These are phyloP conservation scores for Claviceps lovelessii DNA, from an alignment of 2,329 filamentous ascomycete genomes.

Conservation along the genomic window DNA sequence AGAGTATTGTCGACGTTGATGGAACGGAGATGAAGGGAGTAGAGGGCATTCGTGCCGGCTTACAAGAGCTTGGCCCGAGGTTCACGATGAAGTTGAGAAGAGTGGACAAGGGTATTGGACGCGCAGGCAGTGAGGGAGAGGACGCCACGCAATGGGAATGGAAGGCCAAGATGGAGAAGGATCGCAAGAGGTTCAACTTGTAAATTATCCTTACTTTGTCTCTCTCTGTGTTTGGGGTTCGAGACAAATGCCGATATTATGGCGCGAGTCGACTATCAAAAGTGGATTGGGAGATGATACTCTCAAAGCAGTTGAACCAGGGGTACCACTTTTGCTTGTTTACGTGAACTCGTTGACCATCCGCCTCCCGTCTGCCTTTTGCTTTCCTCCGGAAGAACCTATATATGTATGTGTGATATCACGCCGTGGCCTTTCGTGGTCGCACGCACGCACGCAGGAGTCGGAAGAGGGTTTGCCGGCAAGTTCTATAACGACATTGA, in stretches of 20 bases:
- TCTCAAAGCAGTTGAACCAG: too few relatives aligned
- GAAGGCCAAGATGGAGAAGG: slow-evolving; percentile 91
- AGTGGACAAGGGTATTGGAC: slow-evolving; percentile 75
- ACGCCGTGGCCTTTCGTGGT: too few relatives aligned
- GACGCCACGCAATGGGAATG: slow-evolving; percentile 86
- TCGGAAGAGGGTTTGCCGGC: too few relatives aligned
- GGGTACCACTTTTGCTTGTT: too few relatives aligned
- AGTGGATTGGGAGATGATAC: too few relatives aligned
- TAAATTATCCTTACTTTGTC: slow-evolving; percentile 26
- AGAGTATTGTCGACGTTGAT: slow-evolving; percentile 67
- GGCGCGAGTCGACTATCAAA: neutral
- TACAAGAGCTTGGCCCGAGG: slow-evolving; percentile 77
- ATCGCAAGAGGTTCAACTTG: slow-evolving; percentile 83
- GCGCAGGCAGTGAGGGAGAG: slow-evolving; percentile 52
- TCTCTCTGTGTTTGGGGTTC: too few relatives aligned
- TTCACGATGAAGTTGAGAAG: slow-evolving; percentile 70
- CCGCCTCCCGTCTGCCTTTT: too few relatives aligned
- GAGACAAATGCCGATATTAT: neutral
- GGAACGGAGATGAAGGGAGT: slow-evolving; percentile 74
- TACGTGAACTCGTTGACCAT: too few relatives aligned
- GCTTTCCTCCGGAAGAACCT: too few relatives aligned
- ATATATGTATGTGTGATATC: too few relatives aligned
- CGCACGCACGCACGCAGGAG: too few relatives aligned
- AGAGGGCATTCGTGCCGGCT: slow-evolving; percentile 68
- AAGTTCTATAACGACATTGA: too few relatives aligned